Percentiles rank a stretch among this genome's conserved stretches.
Evolutionary conservation across 352 stramenopile genomes (phyloP).

Genomic region (Aphanomyces stellatus): DNA sequence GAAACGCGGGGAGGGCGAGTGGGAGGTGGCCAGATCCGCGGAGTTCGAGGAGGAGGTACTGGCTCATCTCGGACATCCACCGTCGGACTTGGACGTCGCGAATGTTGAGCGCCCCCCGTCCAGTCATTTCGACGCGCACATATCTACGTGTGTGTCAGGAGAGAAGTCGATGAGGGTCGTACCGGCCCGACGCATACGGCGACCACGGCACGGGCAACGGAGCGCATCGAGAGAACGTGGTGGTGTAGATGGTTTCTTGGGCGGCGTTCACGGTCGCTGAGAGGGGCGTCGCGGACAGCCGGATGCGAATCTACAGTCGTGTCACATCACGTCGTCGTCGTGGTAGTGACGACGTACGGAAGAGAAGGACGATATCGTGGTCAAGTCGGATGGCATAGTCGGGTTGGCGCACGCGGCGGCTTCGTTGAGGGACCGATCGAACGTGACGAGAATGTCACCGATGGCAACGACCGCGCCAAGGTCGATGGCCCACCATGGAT

Average conservation of each 20-base stretch:
- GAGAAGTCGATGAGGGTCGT: neutral
- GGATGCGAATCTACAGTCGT: neutral
- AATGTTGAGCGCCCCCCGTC: neutral
- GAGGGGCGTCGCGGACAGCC: neutral
- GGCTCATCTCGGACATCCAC: neutral
- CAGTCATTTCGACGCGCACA: slow-evolving; percentile 8
- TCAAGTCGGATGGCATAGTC: neutral
- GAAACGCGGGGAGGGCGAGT: slow-evolving; percentile 12
- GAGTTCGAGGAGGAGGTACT: slow-evolving; percentile 11
- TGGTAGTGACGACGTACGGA: neutral
- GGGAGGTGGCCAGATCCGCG: slow-evolving; percentile 22
- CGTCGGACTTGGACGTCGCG: neutral
- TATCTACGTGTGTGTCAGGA: neutral
- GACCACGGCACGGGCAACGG: neutral
- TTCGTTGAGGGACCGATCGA: slow-evolving; percentile 11
- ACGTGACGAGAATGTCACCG: slow-evolving; percentile 28
- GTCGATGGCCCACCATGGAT: slow-evolving; percentile 73
- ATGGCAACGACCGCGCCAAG: slow-evolving; percentile 38
- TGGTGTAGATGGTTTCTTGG: neutral
- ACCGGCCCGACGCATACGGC: slow-evolving; percentile 5
- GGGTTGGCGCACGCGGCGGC: neutral
- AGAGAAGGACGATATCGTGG: slow-evolving; percentile 13
- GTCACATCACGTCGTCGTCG: neutral
- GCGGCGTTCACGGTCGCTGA: neutral
- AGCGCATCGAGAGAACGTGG: neutral